Base-by-base conservation (phyloP, 306 rosid genomes). In the Trifolium subterraneum region DNA sequence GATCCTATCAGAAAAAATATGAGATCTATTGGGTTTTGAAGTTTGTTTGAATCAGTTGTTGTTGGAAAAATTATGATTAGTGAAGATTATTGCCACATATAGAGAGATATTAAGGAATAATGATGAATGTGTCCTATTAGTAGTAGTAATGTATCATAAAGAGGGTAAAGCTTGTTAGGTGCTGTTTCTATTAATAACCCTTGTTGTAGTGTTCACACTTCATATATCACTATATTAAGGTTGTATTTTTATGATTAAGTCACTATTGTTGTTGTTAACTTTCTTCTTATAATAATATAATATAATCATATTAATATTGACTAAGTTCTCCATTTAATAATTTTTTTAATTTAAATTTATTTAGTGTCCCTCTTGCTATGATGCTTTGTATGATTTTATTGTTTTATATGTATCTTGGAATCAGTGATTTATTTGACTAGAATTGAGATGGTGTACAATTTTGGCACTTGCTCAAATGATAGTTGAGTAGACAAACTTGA, bases 171-270 rank as follows among this genome's bases (percentile, higher is more conserved):
- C 72, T 66, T 62, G 71, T 74, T 62, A 16, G 58, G 66, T 69
- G 61, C 47, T 71, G 79, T 69, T 64, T 74, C 22, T 83, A 81
- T 74, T 64, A 70, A 71, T 80, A 73, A 80, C 75, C 60, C 78
- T 81, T n/a, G n/a, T 64, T 56, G 51, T 58, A 23, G 56, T 62
- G 52, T 14, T 66, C 23, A 65, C 29, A 16, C 51, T 38, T 50
- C 50, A 27, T 48, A 29, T 11, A n/a, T 76, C 71, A 41, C 23
- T 27, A 50, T 75, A 44, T 58, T 48, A 42, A 42, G 66, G 69
- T 36, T 48, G 13, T 45, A 33, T 61, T 48, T 64, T 14, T 65
- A 65, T 42, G 33, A 64, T 52, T 56, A 23, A 41, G 65, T 10
- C 50, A 25, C 20, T 69, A 23, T 50, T 68, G 5, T 65, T 69